A percentile compares a stretch with the other conserved stretches of the same genome.
Evolutionary conservation across 257 asterid genomes (phyloP).

Genomic region (Marsdenia floribunda): DNA sequence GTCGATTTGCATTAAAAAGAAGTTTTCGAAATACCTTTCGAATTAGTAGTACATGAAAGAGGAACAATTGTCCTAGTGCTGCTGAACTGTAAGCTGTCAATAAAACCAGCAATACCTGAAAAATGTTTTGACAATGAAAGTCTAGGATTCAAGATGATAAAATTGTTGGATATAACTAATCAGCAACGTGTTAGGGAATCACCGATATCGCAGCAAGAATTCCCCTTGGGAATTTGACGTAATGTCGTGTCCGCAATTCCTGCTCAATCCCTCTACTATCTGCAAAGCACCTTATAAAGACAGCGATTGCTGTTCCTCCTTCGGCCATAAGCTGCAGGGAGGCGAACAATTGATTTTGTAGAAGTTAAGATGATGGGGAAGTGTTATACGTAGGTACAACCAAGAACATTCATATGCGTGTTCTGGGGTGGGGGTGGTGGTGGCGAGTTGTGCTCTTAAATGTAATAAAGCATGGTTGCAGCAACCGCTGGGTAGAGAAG

Average conservation of each 20-base stretch:
- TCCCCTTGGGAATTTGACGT: conserved; percentile 68
- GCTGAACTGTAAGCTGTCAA: conserved; percentile 67
- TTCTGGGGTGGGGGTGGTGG: too few relatives aligned
- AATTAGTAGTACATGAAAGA: conserved; percentile 89
- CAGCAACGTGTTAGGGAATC: conserved; percentile 25
- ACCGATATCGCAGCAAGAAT: conserved; percentile 78
- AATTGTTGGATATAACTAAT: not conserved
- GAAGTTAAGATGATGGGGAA: conserved; percentile 7
- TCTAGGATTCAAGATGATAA: not conserved
- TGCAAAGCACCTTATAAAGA: conserved; percentile 85
- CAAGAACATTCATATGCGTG: not conserved
- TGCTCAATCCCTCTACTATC: conserved; percentile 56
- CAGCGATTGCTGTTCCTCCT: conserved; percentile 85
- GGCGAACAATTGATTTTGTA: conserved; percentile 14
- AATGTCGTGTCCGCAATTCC: conserved; percentile 49
- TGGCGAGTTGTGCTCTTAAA: not conserved
- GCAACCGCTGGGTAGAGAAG: not conserved
- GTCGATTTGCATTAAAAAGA: not conserved
- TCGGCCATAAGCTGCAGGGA: conserved; percentile 68
- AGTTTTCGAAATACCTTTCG: conserved; percentile 54
- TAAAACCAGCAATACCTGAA: conserved; percentile 58
- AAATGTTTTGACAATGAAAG: not conserved
- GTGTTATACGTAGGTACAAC: too few relatives aligned
- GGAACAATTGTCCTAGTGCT: conserved; percentile 86
- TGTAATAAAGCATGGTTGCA: not conserved